phyloP scores from a whole-genome alignment of 257 asterid genomes.

The Solanum bukasovii region DNA sequence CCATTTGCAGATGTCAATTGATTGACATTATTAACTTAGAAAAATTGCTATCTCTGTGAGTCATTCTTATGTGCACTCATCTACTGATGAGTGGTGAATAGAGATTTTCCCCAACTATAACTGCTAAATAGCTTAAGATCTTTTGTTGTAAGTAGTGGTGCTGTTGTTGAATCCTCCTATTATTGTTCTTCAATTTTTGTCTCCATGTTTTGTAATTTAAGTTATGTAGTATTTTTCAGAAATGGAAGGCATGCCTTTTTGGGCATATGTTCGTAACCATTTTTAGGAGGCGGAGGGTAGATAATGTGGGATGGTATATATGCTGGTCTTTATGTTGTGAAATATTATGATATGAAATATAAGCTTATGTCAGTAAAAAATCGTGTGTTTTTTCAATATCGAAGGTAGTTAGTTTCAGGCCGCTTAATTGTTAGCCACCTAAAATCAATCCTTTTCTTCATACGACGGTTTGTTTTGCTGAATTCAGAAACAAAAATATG shows the following conservation, averaged over 20 bases:
- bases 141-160: not conserved
- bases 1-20: slow-evolving; percentile 60
- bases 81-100: not conserved
- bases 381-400: not conserved
- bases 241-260: not conserved
- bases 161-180: not conserved
- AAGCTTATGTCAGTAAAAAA: not conserved
- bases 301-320: not conserved
- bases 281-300: not conserved
- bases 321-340: not conserved
- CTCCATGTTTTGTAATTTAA: not conserved
- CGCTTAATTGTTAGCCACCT: not conserved
- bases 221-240: not conserved
- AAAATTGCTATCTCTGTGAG: not conserved
- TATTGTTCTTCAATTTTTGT: not conserved
- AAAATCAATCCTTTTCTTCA: not conserved
- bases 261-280: not conserved
- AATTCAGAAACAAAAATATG: not conserved
- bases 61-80: not conserved
- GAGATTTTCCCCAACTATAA: not conserved
- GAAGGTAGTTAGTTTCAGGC: too few species aligned
- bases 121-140: not conserved
- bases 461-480: not conserved
- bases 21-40: not conserved
- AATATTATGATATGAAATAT: not conserved